phyloP scores from a whole-genome alignment of 2,329 filamentous ascomycete species.

The Talaromyces rugulosus region DNA sequence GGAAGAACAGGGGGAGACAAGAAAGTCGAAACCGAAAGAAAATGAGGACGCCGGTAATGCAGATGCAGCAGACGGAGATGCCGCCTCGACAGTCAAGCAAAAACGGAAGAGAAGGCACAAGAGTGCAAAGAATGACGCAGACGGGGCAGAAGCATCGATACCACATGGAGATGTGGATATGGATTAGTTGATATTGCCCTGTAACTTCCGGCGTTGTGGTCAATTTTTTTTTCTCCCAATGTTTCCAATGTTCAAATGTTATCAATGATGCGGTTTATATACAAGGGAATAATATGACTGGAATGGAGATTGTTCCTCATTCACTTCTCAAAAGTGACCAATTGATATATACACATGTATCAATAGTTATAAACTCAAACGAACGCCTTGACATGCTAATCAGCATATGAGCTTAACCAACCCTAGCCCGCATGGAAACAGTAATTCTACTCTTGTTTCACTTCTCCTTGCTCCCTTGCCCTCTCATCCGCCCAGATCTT shows the following conservation, averaged over 20 bases:
- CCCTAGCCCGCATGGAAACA: neutral
- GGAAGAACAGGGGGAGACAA: slow-evolving; percentile 15
- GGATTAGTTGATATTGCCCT: neutral
- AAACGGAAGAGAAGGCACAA: slow-evolving; percentile 36
- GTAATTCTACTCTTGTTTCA: slow-evolving; percentile 1
- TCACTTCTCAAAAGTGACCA: neutral
- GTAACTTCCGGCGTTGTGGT: neutral
- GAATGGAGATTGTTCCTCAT: neutral
- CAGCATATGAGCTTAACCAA: neutral
- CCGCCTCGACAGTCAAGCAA: slow-evolving; percentile 7
- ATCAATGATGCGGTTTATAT: neutral
- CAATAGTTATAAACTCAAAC: neutral
- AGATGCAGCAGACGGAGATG: slow-evolving; percentile 17
- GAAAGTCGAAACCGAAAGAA: slow-evolving; percentile 14
- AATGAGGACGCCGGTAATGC: slow-evolving; percentile 13
- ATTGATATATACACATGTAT: neutral
- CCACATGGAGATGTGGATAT: neutral
- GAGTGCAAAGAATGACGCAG: slow-evolving; percentile 18
- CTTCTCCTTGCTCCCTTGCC: slow-evolving; percentile 17
- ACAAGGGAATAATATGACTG: neutral
- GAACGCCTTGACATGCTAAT: neutral
- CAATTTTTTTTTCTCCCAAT: neutral
- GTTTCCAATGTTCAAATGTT: neutral
- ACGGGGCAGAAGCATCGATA: slow-evolving; percentile 12
- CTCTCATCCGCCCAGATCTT: slow-evolving; percentile 67